A percentile compares a stretch with the other conserved stretches of the same genome.
Conservation (phyloP, 75 land plant genomes). For the Chamaecyparis obtusa region DNA sequence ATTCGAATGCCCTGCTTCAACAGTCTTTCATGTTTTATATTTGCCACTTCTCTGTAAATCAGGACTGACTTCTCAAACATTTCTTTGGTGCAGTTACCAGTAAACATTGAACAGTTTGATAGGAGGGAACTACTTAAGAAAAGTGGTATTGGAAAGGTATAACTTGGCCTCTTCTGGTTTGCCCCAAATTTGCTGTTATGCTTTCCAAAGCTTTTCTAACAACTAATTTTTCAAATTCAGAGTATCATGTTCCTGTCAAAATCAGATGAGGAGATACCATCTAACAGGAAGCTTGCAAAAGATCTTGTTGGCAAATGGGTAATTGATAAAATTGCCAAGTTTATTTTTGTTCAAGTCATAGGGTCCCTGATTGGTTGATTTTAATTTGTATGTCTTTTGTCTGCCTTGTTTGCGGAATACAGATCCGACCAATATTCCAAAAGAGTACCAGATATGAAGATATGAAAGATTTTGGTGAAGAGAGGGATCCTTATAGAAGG, state of each 20-base stretch:
- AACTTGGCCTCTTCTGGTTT: too few species aligned
- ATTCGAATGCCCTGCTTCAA: too few species aligned
- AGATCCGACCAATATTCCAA: conserved; percentile 97
- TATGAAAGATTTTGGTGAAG: conserved; percentile 73
- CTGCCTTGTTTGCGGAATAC: conserved; percentile 6
- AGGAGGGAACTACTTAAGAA: conserved; percentile 90
- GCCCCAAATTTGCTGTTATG: too few species aligned
- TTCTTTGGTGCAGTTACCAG: conserved; percentile 58
- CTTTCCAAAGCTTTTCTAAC: background rate
- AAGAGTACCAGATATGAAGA: conserved; percentile 97
- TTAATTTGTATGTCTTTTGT: background rate
- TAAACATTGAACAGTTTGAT: conserved; percentile 84
- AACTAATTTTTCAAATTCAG: conserved; percentile 26
- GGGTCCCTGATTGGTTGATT: too few species aligned
- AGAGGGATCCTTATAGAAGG: conserved; percentile 60
- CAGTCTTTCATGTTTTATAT: background rate
- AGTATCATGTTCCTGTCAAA: conserved; percentile 96
- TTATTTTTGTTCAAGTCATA: too few species aligned
- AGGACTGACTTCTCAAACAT: background rate
- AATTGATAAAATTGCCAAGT: conserved; percentile 15
- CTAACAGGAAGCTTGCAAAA: conserved; percentile 87
- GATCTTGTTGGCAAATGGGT: conserved; percentile 99
- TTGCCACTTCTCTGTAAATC: background rate
- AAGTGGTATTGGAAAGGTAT: conserved; percentile 98
- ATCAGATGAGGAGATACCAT: conserved; percentile 85